Conservation (phyloP, 208 protist species). For the Tetramitus jugosus region DNA sequence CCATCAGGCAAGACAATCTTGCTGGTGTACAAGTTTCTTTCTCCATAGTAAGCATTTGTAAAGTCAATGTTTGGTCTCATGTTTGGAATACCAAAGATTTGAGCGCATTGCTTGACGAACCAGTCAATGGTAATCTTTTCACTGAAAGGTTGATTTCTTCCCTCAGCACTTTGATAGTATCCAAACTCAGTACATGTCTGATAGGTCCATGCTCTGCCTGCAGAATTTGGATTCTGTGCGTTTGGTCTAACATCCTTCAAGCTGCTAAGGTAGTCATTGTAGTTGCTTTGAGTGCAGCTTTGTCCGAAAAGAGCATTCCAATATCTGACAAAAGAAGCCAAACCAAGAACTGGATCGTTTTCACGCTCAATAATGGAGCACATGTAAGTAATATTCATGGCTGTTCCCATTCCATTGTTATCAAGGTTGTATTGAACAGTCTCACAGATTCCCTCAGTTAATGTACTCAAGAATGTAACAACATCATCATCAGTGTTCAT, state of each 20-base stretch:
- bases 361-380: background rate
- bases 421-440: conserved; percentile 20
- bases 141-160: conserved; percentile 26
- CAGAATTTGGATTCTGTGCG: conserved; percentile 25
- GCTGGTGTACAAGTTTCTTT: background rate
- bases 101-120: conserved; percentile 16
- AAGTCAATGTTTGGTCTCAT: background rate
- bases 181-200: conserved; percentile 34
- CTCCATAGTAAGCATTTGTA: conserved; percentile 3
- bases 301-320: background rate
- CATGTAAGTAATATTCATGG: background rate
- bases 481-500: background rate
- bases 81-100: background rate
- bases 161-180: conserved; percentile 29
- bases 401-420: background rate
- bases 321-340: background rate
- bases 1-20: background rate
- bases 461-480: background rate
- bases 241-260: conserved; percentile 20
- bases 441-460: conserved; percentile 14
- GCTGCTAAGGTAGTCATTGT: conserved; percentile 22
- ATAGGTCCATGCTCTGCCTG: conserved; percentile 29
- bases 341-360: background rate
- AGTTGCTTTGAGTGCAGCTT: conserved; percentile 20
- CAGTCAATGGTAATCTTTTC: conserved; percentile 22